Base-by-base conservation (phyloP, 129 eudicot genomes). In the Apium graveolens region DNA sequence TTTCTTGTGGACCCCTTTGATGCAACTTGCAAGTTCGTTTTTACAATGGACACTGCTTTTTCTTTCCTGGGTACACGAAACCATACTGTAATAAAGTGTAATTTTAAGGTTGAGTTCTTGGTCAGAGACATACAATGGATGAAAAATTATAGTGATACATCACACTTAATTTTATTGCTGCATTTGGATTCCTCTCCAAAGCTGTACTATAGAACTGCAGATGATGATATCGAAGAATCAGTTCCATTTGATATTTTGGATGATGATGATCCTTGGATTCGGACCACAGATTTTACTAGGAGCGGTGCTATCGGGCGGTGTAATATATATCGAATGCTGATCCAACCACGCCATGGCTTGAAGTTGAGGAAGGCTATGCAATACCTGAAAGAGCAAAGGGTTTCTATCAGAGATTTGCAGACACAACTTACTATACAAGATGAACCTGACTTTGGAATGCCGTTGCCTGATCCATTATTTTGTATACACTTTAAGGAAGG, bases 211-310 rank as follows among this genome's bases (percentile, higher is more conserved):
- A 76, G 92, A 81, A 88, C 89, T 38, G 89, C 92, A 20, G 92
- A 88, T 77, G 92, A 88, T 44, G 92, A 88, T 48, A 84, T 88
- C 45, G 84, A 81, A 80, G 85, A 73, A 24, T 60, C 88, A 5
- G 85, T 83, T 48, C 86, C 92, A 35, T 88, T 79, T 53, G 90
- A 88, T 75, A 70, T 86, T 79, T 76, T 88, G 76, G 92, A 88
- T 78, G 92, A 88, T 44, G 92, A 88, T 80, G 92, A 88, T 80
- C 92, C 89, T 27, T 88, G 92, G 92, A 88, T 88, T 21, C 84
- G 92, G 20, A 86, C 92, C 31, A 84, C 85, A 37, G 92, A 88
- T 82, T 81, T 86, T 63, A 84, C 90, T 7, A 77, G 73, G 0
- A 68, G 86, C 79, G 89, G 92, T 32, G 89, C 87, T 41, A 79